Evolutionary conservation across 2,329 filamentous ascomycete species (phyloP).

Genomic region (Exophiala aquamarina): DNA sequence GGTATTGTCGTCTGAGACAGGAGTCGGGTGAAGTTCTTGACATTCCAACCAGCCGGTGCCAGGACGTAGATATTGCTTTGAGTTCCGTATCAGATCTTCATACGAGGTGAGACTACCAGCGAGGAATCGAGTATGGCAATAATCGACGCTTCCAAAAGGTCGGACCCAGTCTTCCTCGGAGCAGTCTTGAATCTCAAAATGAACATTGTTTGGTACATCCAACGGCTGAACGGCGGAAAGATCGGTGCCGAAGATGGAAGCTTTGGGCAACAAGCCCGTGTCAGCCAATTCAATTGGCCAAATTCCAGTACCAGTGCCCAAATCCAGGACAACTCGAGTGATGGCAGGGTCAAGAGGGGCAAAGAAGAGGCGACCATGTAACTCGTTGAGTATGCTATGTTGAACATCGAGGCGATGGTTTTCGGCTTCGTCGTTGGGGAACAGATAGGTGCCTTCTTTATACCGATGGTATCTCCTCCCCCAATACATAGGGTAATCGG

Average conservation of each 20-base stretch:
- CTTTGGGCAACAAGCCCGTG: constrained; percentile 52
- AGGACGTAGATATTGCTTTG: constrained; percentile 54
- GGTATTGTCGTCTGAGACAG: constrained; percentile 55
- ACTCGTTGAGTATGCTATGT: constrained; percentile 54
- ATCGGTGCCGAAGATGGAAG: constrained; percentile 63
- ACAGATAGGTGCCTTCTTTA: constrained; percentile 46
- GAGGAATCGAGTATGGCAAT: constrained; percentile 61
- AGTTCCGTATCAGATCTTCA: constrained; percentile 53
- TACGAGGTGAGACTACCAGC: constrained; percentile 60
- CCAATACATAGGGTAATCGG: constrained; percentile 43
- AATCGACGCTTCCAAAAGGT: constrained; percentile 53
- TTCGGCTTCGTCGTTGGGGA: constrained; percentile 56
- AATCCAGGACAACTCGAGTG: constrained; percentile 52
- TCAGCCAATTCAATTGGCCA: constrained; percentile 68
- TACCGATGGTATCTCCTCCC: constrained; percentile 46
- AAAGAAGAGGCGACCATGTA: constrained; percentile 46
- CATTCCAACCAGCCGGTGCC: constrained; percentile 51
- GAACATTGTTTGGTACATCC: constrained; percentile 69
- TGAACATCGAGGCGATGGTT: constrained; percentile 56
- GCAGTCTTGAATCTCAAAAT: constrained; percentile 71
- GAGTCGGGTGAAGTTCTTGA: constrained; percentile 45
- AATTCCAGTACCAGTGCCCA: constrained; percentile 63
- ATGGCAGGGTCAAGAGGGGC: constrained; percentile 45
- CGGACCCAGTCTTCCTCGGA: constrained; percentile 61
- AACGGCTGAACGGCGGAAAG: constrained; percentile 67